Evolutionary conservation across 768 basidiomycete genomes (phyloP), one percentile per base, ranked within the genome.

Genomic region (Coprinellus aureogranulatus): DNA sequence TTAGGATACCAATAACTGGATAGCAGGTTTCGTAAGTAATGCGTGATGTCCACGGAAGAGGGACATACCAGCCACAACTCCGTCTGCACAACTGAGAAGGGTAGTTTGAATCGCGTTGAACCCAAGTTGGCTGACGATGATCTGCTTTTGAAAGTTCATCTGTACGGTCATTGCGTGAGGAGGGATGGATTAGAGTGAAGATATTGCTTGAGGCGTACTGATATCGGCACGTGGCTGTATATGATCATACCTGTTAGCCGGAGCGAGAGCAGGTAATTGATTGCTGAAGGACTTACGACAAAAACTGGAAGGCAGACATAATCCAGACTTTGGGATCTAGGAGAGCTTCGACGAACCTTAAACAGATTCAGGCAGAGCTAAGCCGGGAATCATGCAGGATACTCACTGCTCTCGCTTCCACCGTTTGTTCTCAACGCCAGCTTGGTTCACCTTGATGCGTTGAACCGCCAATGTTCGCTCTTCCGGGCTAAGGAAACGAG

Each of bases 371-470:
- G 39, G 31, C 20, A 5, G 20, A 16, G 27, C 12, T 26, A 14
- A 6, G 48, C 16, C 26, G 26, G 8, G 18, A 30, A 22, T n/a
- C n/a, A 55, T 34, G 31, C 8, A n/a, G 23, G 6, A 31, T 42
- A 77, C 87, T 61, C 54, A 89, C 89, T 92, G 90, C 31, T 89
- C 86, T 53, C 77, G 82, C 74, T 92, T 92, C 73, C 89, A 92
- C 53, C 78, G 78, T 64, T 92, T 92, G 66, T 89, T 91, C 70
- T 91, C 90, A 10, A 90, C 81, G 28, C 90, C 90, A 0, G 87
- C 88, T 81, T 92, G 88, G 60, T 90, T 90, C 45, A 84, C 85
- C 75, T 86, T 85, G 57, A 90, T 80, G 8, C 89, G 81, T 49
- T 74, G 77, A 20, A 90, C 75, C 1, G 89, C 88, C n/a, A 74